Base-by-base conservation (phyloP, 1,139 yeast genomes). In the Blastobotrys niveus region DNA sequence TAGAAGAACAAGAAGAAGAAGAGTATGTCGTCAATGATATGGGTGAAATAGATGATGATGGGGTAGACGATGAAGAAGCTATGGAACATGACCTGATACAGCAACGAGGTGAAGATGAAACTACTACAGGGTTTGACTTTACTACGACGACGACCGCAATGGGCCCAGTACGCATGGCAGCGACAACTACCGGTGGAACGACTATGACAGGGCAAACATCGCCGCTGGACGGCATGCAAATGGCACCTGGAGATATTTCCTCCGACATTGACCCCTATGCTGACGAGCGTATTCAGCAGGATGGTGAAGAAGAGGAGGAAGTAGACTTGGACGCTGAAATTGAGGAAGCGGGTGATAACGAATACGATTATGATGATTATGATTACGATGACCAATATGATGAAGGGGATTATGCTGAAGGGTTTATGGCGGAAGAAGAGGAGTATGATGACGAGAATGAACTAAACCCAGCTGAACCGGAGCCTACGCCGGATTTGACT, bases 261-360 rank as follows among this genome's bases (percentile, higher is more conserved):
- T n/a, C n/a, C n/a, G n/a, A n/a, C n/a, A n/a, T n/a, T n/a, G n/a
- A n/a, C n/a, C n/a, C n/a, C n/a, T n/a, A n/a, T n/a, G n/a, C n/a
- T n/a, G 20, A 32, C 20, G 35, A 3, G 21, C 8, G 14, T 9
- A 3, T 21, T 5, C 19, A 19, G 15, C 5, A 9, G 15, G 37
- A 18, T 25, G 43, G 25, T 3, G 38, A 39, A 8, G 48, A 38
- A 20, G 48, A 36, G 12, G 43, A 38, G 19, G 49, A 43, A 24
- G 15, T 34, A 14, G 46, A 43, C 18, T 41, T 55, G 38, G 59
- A 55, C 36, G 56, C 47, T 5, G 56, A 47, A 8, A 45, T 55
- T 22, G 53, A 49, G 12, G 58, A 52, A 19, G 58, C 59, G 3
- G 49, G 46, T 21, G 59, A 55, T 34, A 39, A 51, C 32, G 54